Base-by-base conservation (phyloP, 1,139 yeast species). In the Hanseniaspora sp. region DNA sequence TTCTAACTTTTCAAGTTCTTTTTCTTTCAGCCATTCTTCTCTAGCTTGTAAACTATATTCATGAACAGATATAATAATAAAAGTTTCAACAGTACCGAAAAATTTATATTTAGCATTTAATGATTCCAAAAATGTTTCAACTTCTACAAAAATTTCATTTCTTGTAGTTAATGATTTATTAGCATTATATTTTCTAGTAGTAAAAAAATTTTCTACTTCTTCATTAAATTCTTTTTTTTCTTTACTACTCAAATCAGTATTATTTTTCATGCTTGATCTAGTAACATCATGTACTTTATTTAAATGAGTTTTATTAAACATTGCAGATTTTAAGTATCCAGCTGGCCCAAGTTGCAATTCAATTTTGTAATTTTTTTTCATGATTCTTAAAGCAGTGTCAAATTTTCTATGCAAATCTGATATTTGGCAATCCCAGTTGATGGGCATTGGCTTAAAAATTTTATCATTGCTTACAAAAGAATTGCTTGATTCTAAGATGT, bases 351-450 rank as follows among this genome's bases (percentile, higher is more conserved):
- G 17, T 4, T 44, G 46, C 3, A 51, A 15, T 23, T 51, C 54
- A n/a, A 30, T 6, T 17, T 39, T 51, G 13, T 44, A 37, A 39
- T 15, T 31, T 2, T 31, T 18, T 17, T 45, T 31, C 12, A 51
- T 9, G 11, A 17, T 12, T 23, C 30, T 51, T 31, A 28, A 33
- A 3, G 43, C 40, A 8, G n/a, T 29, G 8, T 40, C 38, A 11
- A 51, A 5, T 13, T 39, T 51, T 51, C 54, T 51, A 8, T 12
- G 39, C 18, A 45, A n/a, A 15, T 51, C 54, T 12, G 23, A 12
- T 1, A 12, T 2, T 12, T 45, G 48, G 8, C 54, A 51, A 6
- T 45, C 54, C 54, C 54, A 51, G 7, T 23, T 39, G 30, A 51
- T 28, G 17, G 37, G 44, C 7, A 45, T 17, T 12, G 28, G 18